These are phyloP conservation scores for Tolypocladium pustulatum DNA, from an alignment of 2,329 filamentous ascomycete genomes.

Conservation along the genomic window DNA sequence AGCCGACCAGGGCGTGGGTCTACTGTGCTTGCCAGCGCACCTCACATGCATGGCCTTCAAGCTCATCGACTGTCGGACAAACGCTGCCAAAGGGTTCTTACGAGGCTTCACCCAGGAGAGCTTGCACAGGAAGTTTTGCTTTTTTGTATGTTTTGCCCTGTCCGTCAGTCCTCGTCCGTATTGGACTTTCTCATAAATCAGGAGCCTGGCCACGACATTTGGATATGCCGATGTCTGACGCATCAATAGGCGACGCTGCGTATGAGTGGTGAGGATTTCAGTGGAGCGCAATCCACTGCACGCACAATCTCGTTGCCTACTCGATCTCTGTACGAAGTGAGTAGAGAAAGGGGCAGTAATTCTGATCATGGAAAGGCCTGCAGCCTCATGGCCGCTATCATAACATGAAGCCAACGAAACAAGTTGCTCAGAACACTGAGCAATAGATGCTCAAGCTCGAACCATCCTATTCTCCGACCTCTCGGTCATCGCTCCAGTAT, in stretches of 20 bases:
- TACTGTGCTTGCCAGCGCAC: background rate
- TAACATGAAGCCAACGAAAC: background rate
- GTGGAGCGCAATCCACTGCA: background rate
- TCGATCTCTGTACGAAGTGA: background rate
- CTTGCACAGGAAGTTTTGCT: no score
- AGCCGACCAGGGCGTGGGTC: background rate
- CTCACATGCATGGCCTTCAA: background rate
- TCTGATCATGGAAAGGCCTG: background rate
- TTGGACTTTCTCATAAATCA: background rate
- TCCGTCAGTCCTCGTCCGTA: background rate
- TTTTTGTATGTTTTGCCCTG: no score
- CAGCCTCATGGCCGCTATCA: background rate
- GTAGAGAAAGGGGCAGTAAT: background rate
- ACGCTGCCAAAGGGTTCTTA: background rate
- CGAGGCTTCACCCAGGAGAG: background rate
- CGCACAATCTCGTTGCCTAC: background rate
- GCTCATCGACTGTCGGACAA: background rate
- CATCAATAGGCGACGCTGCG: no score
- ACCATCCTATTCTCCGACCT: constrained; percentile 37
- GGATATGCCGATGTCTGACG: background rate
- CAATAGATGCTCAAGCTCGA: background rate
- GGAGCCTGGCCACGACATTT: background rate
- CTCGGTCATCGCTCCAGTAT: constrained; percentile 41
- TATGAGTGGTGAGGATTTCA: no score
- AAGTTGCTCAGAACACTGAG: background rate